Base-by-base conservation (phyloP, 352 stramenopile species). In the Pythium aquatile region DNA sequence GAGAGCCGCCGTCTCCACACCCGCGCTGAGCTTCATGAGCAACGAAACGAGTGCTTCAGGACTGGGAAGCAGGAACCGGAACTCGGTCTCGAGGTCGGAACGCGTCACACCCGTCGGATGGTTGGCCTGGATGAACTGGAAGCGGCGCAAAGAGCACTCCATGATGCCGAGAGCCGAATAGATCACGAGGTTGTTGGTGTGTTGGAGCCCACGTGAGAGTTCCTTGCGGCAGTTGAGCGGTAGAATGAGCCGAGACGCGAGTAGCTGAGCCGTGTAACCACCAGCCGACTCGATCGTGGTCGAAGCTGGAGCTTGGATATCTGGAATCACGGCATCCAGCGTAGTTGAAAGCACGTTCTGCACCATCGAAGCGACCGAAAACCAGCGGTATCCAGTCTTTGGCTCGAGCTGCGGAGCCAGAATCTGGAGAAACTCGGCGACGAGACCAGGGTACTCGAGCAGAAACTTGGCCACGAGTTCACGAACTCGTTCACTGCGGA, bases 131-230 rank as follows among this genome's bases (percentile, higher is more conserved):
- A 93, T 54, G 13, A 72, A 70, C 57, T 79, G 69, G 47, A 82
- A 91, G 20, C 87, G 82, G 26, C 70, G 72, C 28, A 96, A 60
- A 1, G 74, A 77, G 2, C 74, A 73, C 29, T 92, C 76, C 40
- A 94, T 79, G 20, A 96, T 51, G 1, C 84, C 83, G 11, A 96
- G 72, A 6, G 75, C 73, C 47, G 75, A 82, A 69, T 92, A 93
- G 8, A 96, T 79, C 16, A 96, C 75, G 20, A 96, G 65, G 32
- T 81, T 74, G 61, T 87, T 91, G 33, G 56, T 63, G 64, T 94
- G 83, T 68, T 96, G 87, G 20, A 96, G 79, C 42, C 84, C 74
- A 29, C 87, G 85, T 8, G 85, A 91, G 1, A 96, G 76, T 56
- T 93, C 87, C 61, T 94, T 96, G 20, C 78, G 79, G 35, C 80